Base-by-base conservation (phyloP, 176 grass and related monocot genomes). In the Puccinellia tenuiflora region DNA sequence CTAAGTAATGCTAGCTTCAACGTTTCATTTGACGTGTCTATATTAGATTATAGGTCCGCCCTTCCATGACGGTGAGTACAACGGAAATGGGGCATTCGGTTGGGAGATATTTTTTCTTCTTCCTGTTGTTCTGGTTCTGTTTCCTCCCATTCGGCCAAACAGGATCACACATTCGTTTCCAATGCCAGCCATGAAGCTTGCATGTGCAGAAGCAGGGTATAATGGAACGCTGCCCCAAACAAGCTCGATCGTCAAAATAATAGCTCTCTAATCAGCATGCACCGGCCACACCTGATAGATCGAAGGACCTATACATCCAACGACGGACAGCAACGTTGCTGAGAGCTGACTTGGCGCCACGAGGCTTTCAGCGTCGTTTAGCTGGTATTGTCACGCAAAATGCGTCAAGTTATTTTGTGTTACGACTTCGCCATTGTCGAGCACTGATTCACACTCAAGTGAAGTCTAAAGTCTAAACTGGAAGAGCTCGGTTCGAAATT, bases 271-370 rank as follows among this genome's bases (percentile, higher is more conserved):
- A 65, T 65, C 64, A 67, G 9, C 9, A 28, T 34, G 37, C 81
- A 73, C 68, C 57, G 79, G 30, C 56, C 84, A 87, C 77, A 88
- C 84, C 48, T 83, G 84, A 83, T 75, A 30, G 81, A 53, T 61
- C 59, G 16, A 21, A 22, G 57, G 40, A 48, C 64, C 14, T 12
- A 65, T 14, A 2, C 7, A 10, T 13, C 56, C 18, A 78, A n/a
- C 30, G 45, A 65, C 73, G 6, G 51, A 52, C 59, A 46, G 60
- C 78, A 38, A 75, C 47, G 35, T 5, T 1, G 64, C 39, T 14
- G 48, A 21, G 30, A 46, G 43, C 17, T 54, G 69, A 40, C 65
- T 6, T 21, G 65, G 35, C 34, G 34, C 65, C 65, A 68, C 34
- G 4, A 39, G 1, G 11, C 20, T 13, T 68, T 68, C 34, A 3